Evolutionary conservation across 75 land plant species (phyloP), one percentile per base, ranked within the genome.

Genomic region (Pinus tabuliformis): DNA sequence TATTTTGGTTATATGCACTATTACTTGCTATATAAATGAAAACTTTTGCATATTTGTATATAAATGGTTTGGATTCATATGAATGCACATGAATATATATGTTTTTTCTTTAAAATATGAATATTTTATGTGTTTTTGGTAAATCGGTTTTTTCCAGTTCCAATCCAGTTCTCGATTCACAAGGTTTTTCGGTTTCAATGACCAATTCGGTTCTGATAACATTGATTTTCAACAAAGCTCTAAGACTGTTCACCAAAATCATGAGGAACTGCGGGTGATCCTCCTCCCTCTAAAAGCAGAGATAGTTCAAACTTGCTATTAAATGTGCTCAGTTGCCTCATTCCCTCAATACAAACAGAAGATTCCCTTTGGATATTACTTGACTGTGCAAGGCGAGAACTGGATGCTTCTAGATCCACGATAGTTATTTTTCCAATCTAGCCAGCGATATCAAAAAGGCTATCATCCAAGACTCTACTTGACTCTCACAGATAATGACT

Each of bases 361-460:
- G 70, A 39, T 39, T 66, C 45, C 16, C n/a, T 42, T 66, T 66
- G 49, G 9, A 66, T 66, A 37, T 66, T 20, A 6, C n/a, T 66
- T 66, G 70, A 66, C n/a, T 66, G 70, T 9, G 18, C 49, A 39
- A 66, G 33, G 45, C 37, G 70, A 66, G 45, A 36, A n/a, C n/a
- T 20, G 49, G 45, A 18, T 66, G 70, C 70, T 66, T 66, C 70
- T 39, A 42, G 70, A 66, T 33, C 45, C 22, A 66, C 42, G 18
- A 42, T 6, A 39, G 70, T 37, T 39, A 49, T 8, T 39, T 18
- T 6, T 49, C 36, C 30, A 66, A 20, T 39, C 42, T 36, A 7
- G 49, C 49, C 49, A 66, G n/a, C 7, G 17, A 42, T 36, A n/a
- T 20, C 49, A 18, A 49, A 66, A 66, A 8, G 16, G 42, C 36